Conservation (phyloP, 768 basidiomycete genomes). For the Leccinum sublutescens region DNA sequence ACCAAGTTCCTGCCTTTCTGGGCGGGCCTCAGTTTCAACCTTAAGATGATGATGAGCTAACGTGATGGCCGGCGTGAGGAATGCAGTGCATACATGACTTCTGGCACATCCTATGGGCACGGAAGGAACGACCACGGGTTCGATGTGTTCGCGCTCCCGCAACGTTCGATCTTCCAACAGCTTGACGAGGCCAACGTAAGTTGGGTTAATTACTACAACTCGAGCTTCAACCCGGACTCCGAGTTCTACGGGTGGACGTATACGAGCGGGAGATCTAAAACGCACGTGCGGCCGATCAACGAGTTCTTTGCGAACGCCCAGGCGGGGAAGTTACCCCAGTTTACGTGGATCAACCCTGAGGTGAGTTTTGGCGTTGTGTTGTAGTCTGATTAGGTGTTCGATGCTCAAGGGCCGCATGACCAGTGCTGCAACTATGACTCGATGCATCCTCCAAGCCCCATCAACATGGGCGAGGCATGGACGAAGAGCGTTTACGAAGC, state of each 20-base stretch:
- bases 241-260: constrained; percentile 23
- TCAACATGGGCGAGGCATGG: constrained; percentile 28
- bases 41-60: not conserved
- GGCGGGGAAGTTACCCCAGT: constrained; percentile 25
- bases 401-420: not conserved
- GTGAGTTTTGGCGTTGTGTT: not conserved
- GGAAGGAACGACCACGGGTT: constrained; percentile 20
- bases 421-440: constrained; percentile 26
- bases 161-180: constrained; percentile 29
- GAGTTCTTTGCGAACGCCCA: constrained; percentile 21
- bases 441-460: constrained; percentile 27
- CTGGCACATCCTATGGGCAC: constrained; percentile 27
- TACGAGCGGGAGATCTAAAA: constrained; percentile 13
- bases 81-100: constrained; percentile 25
- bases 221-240: constrained; percentile 27
- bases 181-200: constrained; percentile 26
- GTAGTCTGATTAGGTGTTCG: not conserved
- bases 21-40: not conserved
- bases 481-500: constrained; percentile 24
- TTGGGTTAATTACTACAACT: constrained; percentile 29
- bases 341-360: constrained; percentile 29
- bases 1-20: not conserved
- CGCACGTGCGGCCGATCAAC: constrained; percentile 16
- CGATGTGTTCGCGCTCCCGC: constrained; percentile 19
- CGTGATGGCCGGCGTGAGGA: not conserved